Conservation (phyloP, 2,329 filamentous ascomycete genomes). For the Colletotrichum graminicola region DNA sequence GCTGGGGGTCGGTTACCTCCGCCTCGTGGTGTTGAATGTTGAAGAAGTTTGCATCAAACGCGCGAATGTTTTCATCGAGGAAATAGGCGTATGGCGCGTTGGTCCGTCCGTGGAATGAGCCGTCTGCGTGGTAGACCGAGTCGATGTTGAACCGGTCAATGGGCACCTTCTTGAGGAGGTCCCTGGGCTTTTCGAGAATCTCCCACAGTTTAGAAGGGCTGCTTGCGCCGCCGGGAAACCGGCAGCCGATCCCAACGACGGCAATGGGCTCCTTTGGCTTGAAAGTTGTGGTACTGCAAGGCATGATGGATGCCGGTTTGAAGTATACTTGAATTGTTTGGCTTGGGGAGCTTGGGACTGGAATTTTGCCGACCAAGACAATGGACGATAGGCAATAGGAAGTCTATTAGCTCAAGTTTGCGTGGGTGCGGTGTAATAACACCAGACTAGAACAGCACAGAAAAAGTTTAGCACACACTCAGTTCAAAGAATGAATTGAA, state of each 20-base stretch:
- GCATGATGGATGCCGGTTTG: not conserved
- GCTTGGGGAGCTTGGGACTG: too few relatives aligned
- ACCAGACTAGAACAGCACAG: too few relatives aligned
- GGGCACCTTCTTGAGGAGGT: not conserved
- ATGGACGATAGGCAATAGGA: not conserved
- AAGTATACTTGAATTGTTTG: too few relatives aligned
- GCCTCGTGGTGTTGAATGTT: slow-evolving; percentile 49
- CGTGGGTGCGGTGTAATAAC: too few relatives aligned
- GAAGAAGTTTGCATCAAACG: slow-evolving; percentile 50
- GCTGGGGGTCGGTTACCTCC: slow-evolving; percentile 50
- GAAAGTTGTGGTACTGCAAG: not conserved
- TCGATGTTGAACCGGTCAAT: not conserved
- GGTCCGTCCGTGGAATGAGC: not conserved
- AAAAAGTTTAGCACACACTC: too few relatives aligned
- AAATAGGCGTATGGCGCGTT: not conserved
- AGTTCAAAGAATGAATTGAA: too few relatives aligned
- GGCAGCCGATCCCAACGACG: not conserved
- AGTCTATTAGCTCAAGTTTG: too few relatives aligned
- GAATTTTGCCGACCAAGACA: not conserved
- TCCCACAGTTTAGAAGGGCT: not conserved
- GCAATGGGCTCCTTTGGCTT: not conserved
- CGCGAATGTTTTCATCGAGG: slow-evolving; percentile 16
- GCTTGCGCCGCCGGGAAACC: not conserved
- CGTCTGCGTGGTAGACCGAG: not conserved
- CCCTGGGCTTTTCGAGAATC: not conserved